Base-by-base conservation (phyloP, 768 basidiomycete species). In the Amanita exitialis region DNA sequence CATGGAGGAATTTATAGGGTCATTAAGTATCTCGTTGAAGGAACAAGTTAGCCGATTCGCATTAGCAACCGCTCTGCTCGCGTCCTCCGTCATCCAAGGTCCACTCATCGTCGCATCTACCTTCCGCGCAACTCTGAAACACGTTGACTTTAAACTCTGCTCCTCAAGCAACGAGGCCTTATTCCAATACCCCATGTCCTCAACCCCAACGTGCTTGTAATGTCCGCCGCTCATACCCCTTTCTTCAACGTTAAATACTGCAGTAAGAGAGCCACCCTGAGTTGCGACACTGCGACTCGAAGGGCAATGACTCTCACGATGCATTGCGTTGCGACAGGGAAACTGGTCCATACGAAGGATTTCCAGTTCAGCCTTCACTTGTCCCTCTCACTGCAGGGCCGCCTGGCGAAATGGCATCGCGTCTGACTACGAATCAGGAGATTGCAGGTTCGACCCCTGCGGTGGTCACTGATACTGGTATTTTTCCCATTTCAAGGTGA, bases 341-440 rank as follows among this genome's bases (percentile, higher is more conserved):
- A 28, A 8, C 7, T 8, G 27, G 27, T 8, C 10, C 12, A 30
- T 9, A 1, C 10, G 9, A 30, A 30, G 10, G 4, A 30, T 30
- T 12, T 30, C n/a, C 30, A 30, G 30, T 10, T n/a, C n/a, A n/a
- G n/a, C n/a, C n/a, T n/a, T n/a, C n/a, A n/a, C n/a, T n/a, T n/a
- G n/a, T n/a, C n/a, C n/a, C 10, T 4, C 30, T 30, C 9, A 10
- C 3, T 30, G 30, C 27, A 44, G 27, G 84, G 83, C 82, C 82
- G 84, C 80, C 80, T 86, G 85, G 85, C 84, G 83, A 85, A 87
- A 86, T 86, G 85, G 85, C 83, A 88, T 86, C 84, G 85, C 83
- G 84, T 86, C 83, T 86, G 83, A 86, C 85, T 86, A 84, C 83
- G 83, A 60, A 86, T 86, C 85, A 86, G 83, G 84, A 87, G 85